Percentiles rank a stretch among this genome's conserved stretches.
These are phyloP conservation scores for Thalia dealbata DNA, from an alignment of 176 grass and related monocot genomes.

Conservation along the genomic window DNA sequence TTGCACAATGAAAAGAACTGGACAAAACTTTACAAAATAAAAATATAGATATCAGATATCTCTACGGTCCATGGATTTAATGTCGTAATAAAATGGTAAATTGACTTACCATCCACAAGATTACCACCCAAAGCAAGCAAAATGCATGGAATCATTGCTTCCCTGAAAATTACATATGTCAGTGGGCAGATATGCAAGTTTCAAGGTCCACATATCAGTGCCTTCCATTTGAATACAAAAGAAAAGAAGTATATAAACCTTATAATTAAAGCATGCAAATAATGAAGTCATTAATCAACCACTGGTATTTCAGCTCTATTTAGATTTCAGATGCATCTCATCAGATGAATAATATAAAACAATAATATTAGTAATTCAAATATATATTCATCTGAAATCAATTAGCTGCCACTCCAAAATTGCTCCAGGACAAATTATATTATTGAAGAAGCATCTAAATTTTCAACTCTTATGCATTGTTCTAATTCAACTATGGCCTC, in stretches of 20 bases:
- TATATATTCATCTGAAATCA: no score
- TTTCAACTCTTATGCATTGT: background rate
- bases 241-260: background rate
- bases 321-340: background rate
- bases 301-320: background rate
- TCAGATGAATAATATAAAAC: no score
- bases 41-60: background rate
- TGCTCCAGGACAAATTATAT: no score
- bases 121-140: constrained; percentile 97
- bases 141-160: constrained; percentile 99
- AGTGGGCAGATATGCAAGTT: background rate
- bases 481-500: background rate
- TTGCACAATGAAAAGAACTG: no score
- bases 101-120: constrained; percentile 88
- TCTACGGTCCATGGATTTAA: background rate
- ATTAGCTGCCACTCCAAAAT: no score
- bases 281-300: background rate
- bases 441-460: background rate
- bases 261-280: background rate
- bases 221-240: background rate
- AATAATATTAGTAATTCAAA: no score
- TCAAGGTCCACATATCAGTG: background rate
- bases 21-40: background rate
- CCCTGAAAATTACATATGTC: constrained; percentile 29
- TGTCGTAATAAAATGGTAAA: background rate